Conservation (phyloP, 1,139 yeast genomes). For the Zygosaccharomyces pseudobailii region DNA sequence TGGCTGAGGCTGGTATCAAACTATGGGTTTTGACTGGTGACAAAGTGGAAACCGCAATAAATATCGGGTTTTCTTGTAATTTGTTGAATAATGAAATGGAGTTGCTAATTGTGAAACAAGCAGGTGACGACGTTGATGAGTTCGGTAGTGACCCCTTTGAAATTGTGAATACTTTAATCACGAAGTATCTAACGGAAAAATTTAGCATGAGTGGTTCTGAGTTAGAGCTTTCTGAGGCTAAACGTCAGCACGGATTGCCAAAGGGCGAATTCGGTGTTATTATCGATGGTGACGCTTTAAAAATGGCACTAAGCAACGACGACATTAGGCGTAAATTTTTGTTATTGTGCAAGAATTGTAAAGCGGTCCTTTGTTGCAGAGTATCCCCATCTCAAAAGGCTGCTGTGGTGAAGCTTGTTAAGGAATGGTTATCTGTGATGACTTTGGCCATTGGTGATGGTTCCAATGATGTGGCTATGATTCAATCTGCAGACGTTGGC, state of each 20-base stretch:
- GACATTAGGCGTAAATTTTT: conserved; percentile 65
- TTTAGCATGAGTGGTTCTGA: conserved; percentile 62
- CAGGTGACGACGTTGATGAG: conserved; percentile 44
- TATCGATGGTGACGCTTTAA: conserved; percentile 90
- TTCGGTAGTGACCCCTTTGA: conserved; percentile 29
- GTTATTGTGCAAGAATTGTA: conserved; percentile 86
- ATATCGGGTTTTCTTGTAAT: conserved; percentile 95
- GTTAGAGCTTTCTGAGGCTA: conserved; percentile 57
- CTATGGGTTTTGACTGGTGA: conserved; percentile 98
- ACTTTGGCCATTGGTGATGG: conserved; percentile 97
- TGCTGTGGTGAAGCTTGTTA: conserved; percentile 86
- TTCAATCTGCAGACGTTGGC: conserved; percentile 96
- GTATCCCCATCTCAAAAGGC: conserved; percentile 98
- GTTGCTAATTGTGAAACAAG: conserved; percentile 58
- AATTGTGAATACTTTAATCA: conserved; percentile 53
- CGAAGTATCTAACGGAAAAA: conserved; percentile 54
- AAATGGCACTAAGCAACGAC: conserved; percentile 57
- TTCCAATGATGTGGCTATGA: conserved; percentile 98
- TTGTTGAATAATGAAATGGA: conserved; percentile 84
- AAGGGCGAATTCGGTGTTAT: conserved; percentile 73
- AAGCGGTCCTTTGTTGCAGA: conserved; percentile 90
- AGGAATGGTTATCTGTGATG: conserved; percentile 74
- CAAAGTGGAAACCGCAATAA: conserved; percentile 95
- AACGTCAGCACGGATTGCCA: conserved; percentile 72
- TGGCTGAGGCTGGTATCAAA: conserved; percentile 89